phyloP scores from a whole-genome alignment of 108 stramenopile genomes.

The Skeletonema tropicum region DNA sequence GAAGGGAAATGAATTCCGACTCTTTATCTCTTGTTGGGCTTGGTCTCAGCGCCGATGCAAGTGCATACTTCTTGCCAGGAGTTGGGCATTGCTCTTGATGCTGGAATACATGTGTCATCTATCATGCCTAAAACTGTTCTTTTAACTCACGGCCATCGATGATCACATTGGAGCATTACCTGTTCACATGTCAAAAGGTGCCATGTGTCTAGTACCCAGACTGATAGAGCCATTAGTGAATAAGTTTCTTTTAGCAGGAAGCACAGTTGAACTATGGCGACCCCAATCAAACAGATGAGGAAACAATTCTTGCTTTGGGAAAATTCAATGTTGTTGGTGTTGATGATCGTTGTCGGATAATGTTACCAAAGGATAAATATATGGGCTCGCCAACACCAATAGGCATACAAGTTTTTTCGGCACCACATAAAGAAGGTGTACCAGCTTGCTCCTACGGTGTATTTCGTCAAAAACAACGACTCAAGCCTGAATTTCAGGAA shows the following conservation, averaged over 20 bases:
- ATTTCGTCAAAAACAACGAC: slow-evolving; percentile 47
- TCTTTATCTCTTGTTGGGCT: slow-evolving; percentile 46
- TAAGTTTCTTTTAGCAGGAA: slow-evolving; percentile 53
- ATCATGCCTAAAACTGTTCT: slow-evolving; percentile 53
- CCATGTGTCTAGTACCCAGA: slow-evolving; percentile 39
- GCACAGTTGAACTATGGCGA: slow-evolving; percentile 65
- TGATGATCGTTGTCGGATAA: slow-evolving; percentile 47
- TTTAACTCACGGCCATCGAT: slow-evolving; percentile 65
- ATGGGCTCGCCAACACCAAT: slow-evolving; percentile 55
- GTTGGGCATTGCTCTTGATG: slow-evolving; percentile 59
- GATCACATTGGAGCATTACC: slow-evolving; percentile 67
- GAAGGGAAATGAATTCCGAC: slow-evolving; percentile 9
- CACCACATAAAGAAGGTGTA: slow-evolving; percentile 59
- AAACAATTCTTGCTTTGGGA: slow-evolving; percentile 52
- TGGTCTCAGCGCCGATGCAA: slow-evolving; percentile 56
- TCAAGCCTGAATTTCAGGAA: slow-evolving; percentile 47
- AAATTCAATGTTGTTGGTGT: slow-evolving; percentile 44
- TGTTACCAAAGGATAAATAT: slow-evolving; percentile 48
- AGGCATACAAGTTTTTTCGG: slow-evolving; percentile 52
- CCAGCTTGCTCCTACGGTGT: slow-evolving; percentile 61
- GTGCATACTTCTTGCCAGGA: slow-evolving; percentile 64
- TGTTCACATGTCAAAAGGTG: slow-evolving; percentile 34
- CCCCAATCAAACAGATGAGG: slow-evolving; percentile 50
- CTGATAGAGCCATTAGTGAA: slow-evolving; percentile 41
- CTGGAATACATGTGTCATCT: slow-evolving; percentile 57